phyloP scores from a whole-genome alignment of 768 basidiomycete genomes.

The Mycena crocata region DNA sequence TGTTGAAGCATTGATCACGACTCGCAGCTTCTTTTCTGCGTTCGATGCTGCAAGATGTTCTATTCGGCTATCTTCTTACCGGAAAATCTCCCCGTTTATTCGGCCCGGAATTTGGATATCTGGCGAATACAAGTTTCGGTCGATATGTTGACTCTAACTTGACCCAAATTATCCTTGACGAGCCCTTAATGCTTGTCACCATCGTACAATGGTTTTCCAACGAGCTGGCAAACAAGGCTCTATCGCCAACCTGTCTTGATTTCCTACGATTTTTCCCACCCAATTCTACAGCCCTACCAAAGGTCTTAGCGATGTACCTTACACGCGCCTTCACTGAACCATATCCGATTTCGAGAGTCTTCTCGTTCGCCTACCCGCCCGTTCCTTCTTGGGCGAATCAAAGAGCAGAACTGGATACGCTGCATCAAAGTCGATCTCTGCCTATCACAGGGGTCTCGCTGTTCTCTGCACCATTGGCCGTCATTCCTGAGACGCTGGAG shows the following conservation, averaged over 20 bases:
- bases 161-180: not conserved
- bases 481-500: not conserved
- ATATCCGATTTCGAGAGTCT: not conserved
- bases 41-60: not conserved
- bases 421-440: no score
- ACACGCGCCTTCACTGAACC: not conserved
- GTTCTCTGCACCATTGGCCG: not conserved
- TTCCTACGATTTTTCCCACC: not conserved
- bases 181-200: slow-evolving; percentile 14
- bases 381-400: slow-evolving; percentile 4
- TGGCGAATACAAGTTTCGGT: not conserved
- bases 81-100: not conserved
- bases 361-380: not conserved
- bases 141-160: slow-evolving; percentile 1
- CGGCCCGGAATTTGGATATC: not conserved
- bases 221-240: not conserved
- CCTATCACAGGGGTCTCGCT: not conserved
- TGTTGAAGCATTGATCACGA: not conserved
- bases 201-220: slow-evolving; percentile 6
- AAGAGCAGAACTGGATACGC: not conserved
- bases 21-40: not conserved
- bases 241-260: not conserved
- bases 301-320: not conserved
- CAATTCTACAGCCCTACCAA: not conserved
- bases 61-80: slow-evolving; percentile 3